Base-by-base conservation (phyloP, 768 basidiomycete genomes). In the Fomitopsis pulvina region DNA sequence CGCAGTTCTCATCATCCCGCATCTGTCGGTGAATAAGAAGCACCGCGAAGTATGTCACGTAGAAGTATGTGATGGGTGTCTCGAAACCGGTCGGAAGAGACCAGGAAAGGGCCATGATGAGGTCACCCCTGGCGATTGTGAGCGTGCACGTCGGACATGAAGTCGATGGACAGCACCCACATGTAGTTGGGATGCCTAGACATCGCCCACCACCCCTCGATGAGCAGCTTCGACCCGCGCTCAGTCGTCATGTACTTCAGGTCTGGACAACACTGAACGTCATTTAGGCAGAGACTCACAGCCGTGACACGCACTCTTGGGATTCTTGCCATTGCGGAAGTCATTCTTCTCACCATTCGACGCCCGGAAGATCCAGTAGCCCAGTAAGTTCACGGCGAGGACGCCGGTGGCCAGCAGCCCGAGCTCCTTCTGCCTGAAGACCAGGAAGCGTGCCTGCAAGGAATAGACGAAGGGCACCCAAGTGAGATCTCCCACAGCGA, bases 401-500 rank as follows among this genome's bases (percentile, higher is more conserved):
- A 97, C 73, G 2, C 72, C 67, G 3, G 80, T 79, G 51, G 68
- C 73, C 39, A 77, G 52, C 11, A 76, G 68, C 38, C 89, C 87
- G 40, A 98, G 81, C 53, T 91, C 84, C 28, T 87, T 72, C 14
- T 80, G 93, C 49, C 79, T 78, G 73, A 92, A 94, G n/a, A 85
- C 95, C 53, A 99, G 83, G 68, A 89, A 99, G 45, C 93, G 86
- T 1, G 94, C 90, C 70, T 98, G 94, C 12, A 97, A 80, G 26
- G 83, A 83, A 69, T 97, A 99, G 14, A 82, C 84, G 68, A 97
- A 95, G 10, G 95, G 95, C 10, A 99, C 90, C 87, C 91, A 97
- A 18, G 83, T 68, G 25, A 97, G 78, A 62, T 97, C 92, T 37
- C 96, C 95, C 41, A 95, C 78, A 4, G 92, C 70, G 25, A 99